Conservation (phyloP, 202 grass and related monocot genomes). For the Schoenoplectus triqueter region DNA sequence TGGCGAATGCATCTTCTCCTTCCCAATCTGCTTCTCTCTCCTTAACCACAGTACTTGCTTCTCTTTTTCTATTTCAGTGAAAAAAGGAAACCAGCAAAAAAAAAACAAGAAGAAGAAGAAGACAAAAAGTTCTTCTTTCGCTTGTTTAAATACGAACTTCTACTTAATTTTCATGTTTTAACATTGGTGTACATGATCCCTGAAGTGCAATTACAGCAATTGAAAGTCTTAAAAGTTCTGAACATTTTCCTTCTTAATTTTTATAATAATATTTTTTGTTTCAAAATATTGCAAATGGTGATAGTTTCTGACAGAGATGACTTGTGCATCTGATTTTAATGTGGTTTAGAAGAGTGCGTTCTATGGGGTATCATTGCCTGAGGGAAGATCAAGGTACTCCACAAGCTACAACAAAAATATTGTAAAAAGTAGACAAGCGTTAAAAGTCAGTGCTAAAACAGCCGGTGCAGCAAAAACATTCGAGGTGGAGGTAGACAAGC, state of each 20-base stretch:
- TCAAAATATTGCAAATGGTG: neutral
- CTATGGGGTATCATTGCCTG: conserved; percentile 60
- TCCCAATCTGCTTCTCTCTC: conserved; percentile 42
- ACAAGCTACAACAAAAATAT: conserved; percentile 27
- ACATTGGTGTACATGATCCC: neutral
- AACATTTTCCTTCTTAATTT: neutral
- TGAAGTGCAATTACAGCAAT: neutral
- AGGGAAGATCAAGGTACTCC: conserved; percentile 43
- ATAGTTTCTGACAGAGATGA: conserved; percentile 12
- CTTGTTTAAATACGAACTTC: neutral
- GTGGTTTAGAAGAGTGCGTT: conserved; percentile 62
- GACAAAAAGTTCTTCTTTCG: neutral
- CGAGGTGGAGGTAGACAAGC: conserved; percentile 97
- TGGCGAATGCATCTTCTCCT: conserved; percentile 50
- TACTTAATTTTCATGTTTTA: neutral
- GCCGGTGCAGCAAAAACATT: conserved; percentile 74
- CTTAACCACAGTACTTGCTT: conserved; percentile 45
- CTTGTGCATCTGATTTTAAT: conserved; percentile 13
- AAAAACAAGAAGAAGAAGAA: neutral
- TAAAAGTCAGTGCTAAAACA: conserved; percentile 72
- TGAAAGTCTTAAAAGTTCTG: conserved; percentile 17
- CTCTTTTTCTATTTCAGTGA: neutral
- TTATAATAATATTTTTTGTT: neutral
- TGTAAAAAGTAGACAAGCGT: conserved; percentile 34
- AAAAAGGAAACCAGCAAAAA: neutral